These are phyloP conservation scores for Coriaria nepalensis DNA, from an alignment of 306 rosid species.

Conservation along the genomic window DNA sequence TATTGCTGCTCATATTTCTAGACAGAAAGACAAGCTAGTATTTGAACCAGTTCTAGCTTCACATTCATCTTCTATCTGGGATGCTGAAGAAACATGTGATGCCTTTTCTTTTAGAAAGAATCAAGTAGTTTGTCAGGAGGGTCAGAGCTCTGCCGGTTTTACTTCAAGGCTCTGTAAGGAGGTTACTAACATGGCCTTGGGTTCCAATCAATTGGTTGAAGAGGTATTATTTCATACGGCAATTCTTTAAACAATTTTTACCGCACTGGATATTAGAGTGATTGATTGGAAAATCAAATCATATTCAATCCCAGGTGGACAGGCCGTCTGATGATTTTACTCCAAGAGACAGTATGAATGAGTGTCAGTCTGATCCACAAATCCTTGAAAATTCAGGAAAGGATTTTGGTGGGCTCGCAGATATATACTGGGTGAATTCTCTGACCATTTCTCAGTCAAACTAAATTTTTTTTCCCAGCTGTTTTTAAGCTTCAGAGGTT, in stretches of 20 bases:
- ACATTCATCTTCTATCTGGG: constrained; percentile 77
- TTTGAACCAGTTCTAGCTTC: constrained; percentile 41
- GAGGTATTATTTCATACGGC: constrained; percentile 33
- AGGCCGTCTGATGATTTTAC: constrained; percentile 35
- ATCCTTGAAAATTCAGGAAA: constrained; percentile 32
- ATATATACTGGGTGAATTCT: constrained; percentile 71
- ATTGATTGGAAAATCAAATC: constrained; percentile 18
- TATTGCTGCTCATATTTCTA: constrained; percentile 88
- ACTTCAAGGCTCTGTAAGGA: constrained; percentile 27
- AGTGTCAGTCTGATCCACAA: constrained; percentile 34
- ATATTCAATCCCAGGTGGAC: constrained; percentile 25
- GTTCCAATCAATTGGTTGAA: constrained; percentile 23
- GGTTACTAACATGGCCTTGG: constrained; percentile 28
- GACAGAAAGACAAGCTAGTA: constrained; percentile 51
- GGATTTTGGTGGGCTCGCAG: constrained; percentile 45
- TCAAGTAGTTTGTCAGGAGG: constrained; percentile 19
- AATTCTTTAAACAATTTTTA: constrained; percentile 1
- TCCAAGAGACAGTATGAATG: constrained; percentile 38
- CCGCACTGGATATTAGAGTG: background rate
- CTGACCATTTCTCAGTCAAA: constrained; percentile 4
- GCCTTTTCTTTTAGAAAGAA: constrained; percentile 68
- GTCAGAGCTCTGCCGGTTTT: constrained; percentile 30
- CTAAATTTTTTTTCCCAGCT: background rate
- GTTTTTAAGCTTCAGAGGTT: background rate
- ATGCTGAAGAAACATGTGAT: constrained; percentile 93